Conservation (phyloP, 768 basidiomycete genomes). For the Strobilomyces echinocephalus region DNA sequence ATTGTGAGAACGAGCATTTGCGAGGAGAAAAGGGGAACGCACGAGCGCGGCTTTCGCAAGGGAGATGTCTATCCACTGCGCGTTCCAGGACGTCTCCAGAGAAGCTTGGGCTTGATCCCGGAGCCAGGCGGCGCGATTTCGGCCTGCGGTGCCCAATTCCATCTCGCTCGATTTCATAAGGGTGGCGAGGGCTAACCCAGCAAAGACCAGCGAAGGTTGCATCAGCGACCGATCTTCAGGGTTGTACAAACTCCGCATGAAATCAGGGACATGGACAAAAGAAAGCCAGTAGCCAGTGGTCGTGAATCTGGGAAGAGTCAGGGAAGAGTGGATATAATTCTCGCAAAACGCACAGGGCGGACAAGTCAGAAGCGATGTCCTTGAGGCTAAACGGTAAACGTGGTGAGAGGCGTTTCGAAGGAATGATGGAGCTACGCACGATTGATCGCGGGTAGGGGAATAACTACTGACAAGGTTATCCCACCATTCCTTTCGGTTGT, state of each 20-base stretch:
- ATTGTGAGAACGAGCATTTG: slow-evolving; percentile 10
- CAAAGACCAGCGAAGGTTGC: slow-evolving; percentile 68
- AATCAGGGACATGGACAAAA: slow-evolving; percentile 57
- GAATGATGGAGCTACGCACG: slow-evolving; percentile 29
- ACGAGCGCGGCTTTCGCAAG: slow-evolving; percentile 74
- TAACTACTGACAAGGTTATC: slow-evolving; percentile 43
- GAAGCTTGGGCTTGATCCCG: slow-evolving; percentile 52
- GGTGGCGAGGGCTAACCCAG: slow-evolving; percentile 64
- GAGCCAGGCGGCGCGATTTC: slow-evolving; percentile 53
- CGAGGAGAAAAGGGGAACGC: slow-evolving; percentile 15
- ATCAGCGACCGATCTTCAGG: slow-evolving; percentile 50
- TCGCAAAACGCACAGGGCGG: slow-evolving; percentile 42
- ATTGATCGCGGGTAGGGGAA: slow-evolving; percentile 36
- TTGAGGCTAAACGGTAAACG: slow-evolving; percentile 34
- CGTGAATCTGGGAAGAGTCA: slow-evolving; percentile 45
- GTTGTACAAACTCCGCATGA: slow-evolving; percentile 49
- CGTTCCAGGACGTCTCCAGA: slow-evolving; percentile 47
- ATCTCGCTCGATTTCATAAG: slow-evolving; percentile 70
- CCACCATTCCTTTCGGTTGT: slow-evolving; percentile 43
- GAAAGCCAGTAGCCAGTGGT: slow-evolving; percentile 64
- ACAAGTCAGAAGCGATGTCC: slow-evolving; percentile 47
- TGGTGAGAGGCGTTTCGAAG: not conserved
- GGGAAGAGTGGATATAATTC: not conserved
- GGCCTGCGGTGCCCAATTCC: slow-evolving; percentile 50
- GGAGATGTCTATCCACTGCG: slow-evolving; percentile 53